Conservation (phyloP, 768 basidiomycete species). For the Tephrocybe sp. region DNA sequence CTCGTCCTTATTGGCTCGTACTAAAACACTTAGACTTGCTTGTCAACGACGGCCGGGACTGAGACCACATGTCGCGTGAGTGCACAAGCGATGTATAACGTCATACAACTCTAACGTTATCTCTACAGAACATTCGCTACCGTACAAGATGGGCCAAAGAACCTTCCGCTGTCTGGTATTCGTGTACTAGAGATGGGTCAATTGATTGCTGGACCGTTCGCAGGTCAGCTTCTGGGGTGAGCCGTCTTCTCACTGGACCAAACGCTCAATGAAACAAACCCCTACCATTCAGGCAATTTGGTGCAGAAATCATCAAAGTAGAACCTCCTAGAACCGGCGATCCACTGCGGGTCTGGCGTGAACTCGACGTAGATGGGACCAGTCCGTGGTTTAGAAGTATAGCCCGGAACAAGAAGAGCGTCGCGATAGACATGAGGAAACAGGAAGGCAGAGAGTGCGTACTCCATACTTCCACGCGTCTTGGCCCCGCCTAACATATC, state of each 20-base stretch:
- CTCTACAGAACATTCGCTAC: slow-evolving; percentile 15
- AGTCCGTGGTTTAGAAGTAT: slow-evolving; percentile 78
- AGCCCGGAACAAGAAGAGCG: slow-evolving; percentile 73
- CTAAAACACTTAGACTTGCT: background rate
- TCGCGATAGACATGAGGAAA: slow-evolving; percentile 63
- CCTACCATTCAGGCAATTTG: slow-evolving; percentile 51
- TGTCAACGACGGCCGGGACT: background rate
- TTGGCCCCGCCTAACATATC: background rate
- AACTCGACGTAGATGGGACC: slow-evolving; percentile 67
- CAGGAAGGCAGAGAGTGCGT: slow-evolving; percentile 49
- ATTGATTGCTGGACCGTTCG: slow-evolving; percentile 72
- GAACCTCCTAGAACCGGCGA: slow-evolving; percentile 66
- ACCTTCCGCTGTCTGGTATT: slow-evolving; percentile 61
- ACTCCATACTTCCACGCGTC: background rate
- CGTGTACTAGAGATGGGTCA: slow-evolving; percentile 72
- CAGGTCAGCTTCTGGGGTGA: slow-evolving; percentile 70
- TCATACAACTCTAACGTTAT: background rate
- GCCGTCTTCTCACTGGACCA: slow-evolving; percentile 8
- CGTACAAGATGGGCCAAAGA: slow-evolving; percentile 18
- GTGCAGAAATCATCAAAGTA: slow-evolving; percentile 73
- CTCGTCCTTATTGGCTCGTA: background rate
- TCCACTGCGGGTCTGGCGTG: slow-evolving; percentile 69
- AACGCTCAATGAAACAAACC: background rate
- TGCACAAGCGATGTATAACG: background rate
- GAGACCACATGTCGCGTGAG: slow-evolving; percentile 4